Evolutionary conservation across 805 yeast genomes (phyloP), one percentile per base, ranked within the genome.

Genomic region (Blastobotrys chiropterorum): DNA sequence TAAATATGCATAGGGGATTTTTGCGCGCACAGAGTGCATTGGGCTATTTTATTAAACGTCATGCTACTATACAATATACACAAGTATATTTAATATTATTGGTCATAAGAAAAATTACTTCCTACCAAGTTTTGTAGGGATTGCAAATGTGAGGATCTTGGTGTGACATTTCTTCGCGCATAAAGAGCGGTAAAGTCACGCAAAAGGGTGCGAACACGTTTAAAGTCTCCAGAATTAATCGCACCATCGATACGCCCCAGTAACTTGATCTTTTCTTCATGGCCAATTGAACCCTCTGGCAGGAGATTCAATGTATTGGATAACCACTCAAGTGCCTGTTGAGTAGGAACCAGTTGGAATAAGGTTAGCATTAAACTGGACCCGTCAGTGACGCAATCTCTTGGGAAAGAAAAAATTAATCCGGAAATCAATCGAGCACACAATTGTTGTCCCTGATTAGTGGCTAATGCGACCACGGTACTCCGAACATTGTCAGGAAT

Each of bases 171-270:
- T 65, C 88, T 85, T 59, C 96, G 74, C 31, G 83, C 71, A 68
- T 88, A 90, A 94, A 96, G 86, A 50, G 76, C 80, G 40, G 87
- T 80, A 64, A 90, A 92, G 63, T 85, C 92, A 61, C 82, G 79
- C 50, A 90, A 71, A 44, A 86, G 76, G 2, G 81, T 72, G 60
- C 96, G 78, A 21, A 88, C 81, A 57, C 87, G 78, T 65, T 92
- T 78, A 66, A 75, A 82, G 67, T 89, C 90, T 60, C 80, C 83
- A 20, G 83, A 80, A 38, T 74, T 76, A 47, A 66, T 42, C 14
- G 61, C 57, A 7, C 58, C 52, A 26, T 60, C 50, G 11, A 65
- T 55, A 15, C 59, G 57, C 17, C 56, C 54, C 34, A 83, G 61
- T 55, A 90, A 72, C 63, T 85, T 86, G 43, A 74, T 68, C 56